Conservation (phyloP, 1,284 basidiomycete species). For the Tetrapyrgos nigripes region DNA sequence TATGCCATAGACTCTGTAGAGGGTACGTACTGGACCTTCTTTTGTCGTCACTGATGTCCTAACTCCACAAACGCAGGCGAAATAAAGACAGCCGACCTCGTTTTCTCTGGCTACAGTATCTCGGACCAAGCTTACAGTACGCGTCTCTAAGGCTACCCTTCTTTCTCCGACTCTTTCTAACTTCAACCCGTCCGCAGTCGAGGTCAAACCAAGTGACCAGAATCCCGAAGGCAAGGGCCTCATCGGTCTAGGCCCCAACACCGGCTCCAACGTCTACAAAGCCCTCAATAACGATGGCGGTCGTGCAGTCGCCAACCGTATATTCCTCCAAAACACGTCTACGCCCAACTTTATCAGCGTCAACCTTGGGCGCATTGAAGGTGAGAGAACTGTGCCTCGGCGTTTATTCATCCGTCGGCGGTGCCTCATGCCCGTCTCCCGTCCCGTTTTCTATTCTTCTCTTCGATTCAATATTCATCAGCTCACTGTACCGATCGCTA, state of each 20-base stretch:
- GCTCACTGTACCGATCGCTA: not conserved
- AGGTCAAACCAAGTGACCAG: constrained; percentile 35
- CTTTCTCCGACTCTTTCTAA: constrained; percentile 2
- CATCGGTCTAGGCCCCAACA: constrained; percentile 59
- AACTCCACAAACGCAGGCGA: constrained; percentile 5
- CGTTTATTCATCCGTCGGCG: too few species aligned
- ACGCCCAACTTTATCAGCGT: constrained; percentile 65
- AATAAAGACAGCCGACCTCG: constrained; percentile 58
- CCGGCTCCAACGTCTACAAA: constrained; percentile 46
- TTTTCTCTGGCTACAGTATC: constrained; percentile 61
- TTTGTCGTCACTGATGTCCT: constrained; percentile 7
- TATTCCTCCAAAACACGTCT: constrained; percentile 63
- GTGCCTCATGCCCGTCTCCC: not conserved
- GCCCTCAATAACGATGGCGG: constrained; percentile 32
- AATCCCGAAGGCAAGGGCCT: constrained; percentile 46
- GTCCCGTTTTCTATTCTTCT: not conserved
- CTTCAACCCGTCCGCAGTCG: constrained; percentile 36
- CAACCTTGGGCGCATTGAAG: constrained; percentile 51
- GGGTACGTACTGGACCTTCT: constrained; percentile 39
- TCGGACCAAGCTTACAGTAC: constrained; percentile 68
- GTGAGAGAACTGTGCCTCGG: constrained; percentile 20
- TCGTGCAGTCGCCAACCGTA: constrained; percentile 63
- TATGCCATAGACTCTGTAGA: constrained; percentile 58
- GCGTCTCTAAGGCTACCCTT: constrained; percentile 34
- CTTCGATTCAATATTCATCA: not conserved